phyloP scores from a whole-genome alignment of 2,329 filamentous ascomycete genomes.

The Botrytis aclada region DNA sequence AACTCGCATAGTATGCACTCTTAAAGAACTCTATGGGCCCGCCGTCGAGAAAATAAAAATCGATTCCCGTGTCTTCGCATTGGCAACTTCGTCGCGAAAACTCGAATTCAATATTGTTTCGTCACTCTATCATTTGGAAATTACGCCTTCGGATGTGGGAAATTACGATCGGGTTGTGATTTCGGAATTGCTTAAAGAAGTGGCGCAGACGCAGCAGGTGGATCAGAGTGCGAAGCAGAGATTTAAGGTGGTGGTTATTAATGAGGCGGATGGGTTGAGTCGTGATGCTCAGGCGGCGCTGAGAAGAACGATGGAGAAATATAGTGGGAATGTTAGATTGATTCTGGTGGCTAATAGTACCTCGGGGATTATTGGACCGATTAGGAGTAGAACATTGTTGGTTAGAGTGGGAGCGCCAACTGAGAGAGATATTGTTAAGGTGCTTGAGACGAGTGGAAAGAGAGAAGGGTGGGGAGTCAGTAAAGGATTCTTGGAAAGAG shows the following conservation, averaged over 20 bases:
- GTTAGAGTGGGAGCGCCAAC: slow-evolving; percentile 89
- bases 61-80: slow-evolving; percentile 90
- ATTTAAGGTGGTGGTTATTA: slow-evolving; percentile 99
- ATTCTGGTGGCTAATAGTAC: slow-evolving; percentile 95
- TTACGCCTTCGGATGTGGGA: slow-evolving; percentile 94
- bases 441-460: slow-evolving; percentile 66
- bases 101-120: slow-evolving; percentile 99
- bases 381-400: slow-evolving; percentile 84
- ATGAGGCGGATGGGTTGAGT: slow-evolving; percentile 92
- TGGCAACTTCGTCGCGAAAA: slow-evolving; percentile 90
- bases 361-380: slow-evolving; percentile 98
- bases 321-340: slow-evolving; percentile 87
- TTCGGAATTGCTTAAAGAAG: slow-evolving; percentile 93
- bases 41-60: slow-evolving; percentile 99
- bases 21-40: slow-evolving; percentile 92
- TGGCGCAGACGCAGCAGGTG: slow-evolving; percentile 98
- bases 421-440: slow-evolving; percentile 77
- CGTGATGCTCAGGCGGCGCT: slow-evolving; percentile 94
- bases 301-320: slow-evolving; percentile 97
- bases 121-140: slow-evolving; percentile 96
- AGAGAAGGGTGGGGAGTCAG: slow-evolving; percentile 81
- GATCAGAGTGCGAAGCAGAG: slow-evolving; percentile 84
- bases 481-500: slow-evolving; percentile 72
- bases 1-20: slow-evolving; percentile 89
- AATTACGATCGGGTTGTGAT: slow-evolving; percentile 95